These are phyloP conservation scores for Yamadazyma jaroonii DNA, from an alignment of 1,139 yeast species.

Conservation along the genomic window DNA sequence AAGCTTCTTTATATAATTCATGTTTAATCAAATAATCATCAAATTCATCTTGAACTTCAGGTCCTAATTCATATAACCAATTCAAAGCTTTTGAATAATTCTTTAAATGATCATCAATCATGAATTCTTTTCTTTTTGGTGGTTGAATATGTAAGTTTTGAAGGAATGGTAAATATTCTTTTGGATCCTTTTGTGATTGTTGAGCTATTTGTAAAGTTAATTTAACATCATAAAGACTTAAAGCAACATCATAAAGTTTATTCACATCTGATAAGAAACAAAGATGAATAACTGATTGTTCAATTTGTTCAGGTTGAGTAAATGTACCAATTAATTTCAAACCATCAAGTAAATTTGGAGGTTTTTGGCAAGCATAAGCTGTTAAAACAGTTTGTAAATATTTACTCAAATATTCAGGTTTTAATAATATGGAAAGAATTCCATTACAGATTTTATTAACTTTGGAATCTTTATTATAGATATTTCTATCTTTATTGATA, in stretches of 20 bases:
- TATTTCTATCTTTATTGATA: slow-evolving; percentile 29
- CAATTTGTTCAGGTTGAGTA: slow-evolving; percentile 48
- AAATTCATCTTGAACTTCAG: slow-evolving; percentile 54
- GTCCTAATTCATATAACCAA: slow-evolving; percentile 57
- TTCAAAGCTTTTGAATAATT: slow-evolving; percentile 64
- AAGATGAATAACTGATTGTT: slow-evolving; percentile 70
- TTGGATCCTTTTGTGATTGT: slow-evolving; percentile 96
- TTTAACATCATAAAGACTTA: slow-evolving; percentile 80
- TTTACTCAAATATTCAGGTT: slow-evolving; percentile 50
- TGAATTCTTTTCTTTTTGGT: slow-evolving; percentile 64
- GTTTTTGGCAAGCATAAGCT: slow-evolving; percentile 88
- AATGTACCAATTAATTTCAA: slow-evolving; percentile 56
- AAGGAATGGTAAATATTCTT: slow-evolving; percentile 90
- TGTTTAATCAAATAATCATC: slow-evolving; percentile 71
- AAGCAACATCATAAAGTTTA: slow-evolving; percentile 70
- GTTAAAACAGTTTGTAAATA: slow-evolving; percentile 82
- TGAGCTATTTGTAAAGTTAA: slow-evolving; percentile 85
- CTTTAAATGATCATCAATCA: slow-evolving; percentile 78
- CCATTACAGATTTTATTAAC: slow-evolving; percentile 77
- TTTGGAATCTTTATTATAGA: slow-evolving; percentile 49
- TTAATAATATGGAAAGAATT: slow-evolving; percentile 54
- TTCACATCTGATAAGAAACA: slow-evolving; percentile 93
- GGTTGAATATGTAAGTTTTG: slow-evolving; percentile 72
- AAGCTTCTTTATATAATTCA: slow-evolving; percentile 67
- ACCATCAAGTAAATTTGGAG: slow-evolving; percentile 80